Evolutionary conservation across 2,329 filamentous ascomycete species (phyloP).

Genomic region (Penicillium aurantiogriseum): DNA sequence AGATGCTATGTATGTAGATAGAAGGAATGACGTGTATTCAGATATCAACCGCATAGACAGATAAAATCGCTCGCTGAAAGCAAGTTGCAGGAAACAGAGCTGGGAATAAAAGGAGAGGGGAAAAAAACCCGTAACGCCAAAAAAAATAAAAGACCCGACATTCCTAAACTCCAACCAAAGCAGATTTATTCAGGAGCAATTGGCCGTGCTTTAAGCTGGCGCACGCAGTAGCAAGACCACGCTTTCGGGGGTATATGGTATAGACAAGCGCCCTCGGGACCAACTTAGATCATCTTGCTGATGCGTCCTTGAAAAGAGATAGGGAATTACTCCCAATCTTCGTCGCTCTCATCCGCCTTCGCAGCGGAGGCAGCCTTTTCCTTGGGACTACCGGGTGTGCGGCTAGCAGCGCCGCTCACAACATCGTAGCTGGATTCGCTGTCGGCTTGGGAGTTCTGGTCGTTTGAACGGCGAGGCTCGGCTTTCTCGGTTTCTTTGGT

Average conservation of each 20-base stretch:
- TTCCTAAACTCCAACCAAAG: constrained; percentile 20
- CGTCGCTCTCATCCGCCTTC: constrained; percentile 61
- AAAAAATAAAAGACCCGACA: constrained; percentile 13
- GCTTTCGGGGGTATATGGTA: neutral
- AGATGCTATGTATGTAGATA: constrained; percentile 18
- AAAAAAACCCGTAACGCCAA: constrained; percentile 17
- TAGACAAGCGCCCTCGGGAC: constrained; percentile 3
- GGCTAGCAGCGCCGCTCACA: constrained; percentile 76
- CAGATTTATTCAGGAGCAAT: constrained; percentile 2
- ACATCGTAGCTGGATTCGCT: constrained; percentile 97
- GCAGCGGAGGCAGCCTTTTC: constrained; percentile 44
- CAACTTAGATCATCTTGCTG: neutral
- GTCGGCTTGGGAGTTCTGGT: constrained; percentile 85
- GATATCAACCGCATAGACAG: constrained; percentile 11
- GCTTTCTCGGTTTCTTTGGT: constrained; percentile 57
- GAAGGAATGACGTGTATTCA: constrained; percentile 15
- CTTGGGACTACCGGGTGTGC: constrained; percentile 67
- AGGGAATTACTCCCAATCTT: constrained; percentile 68
- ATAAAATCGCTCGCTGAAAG: constrained; percentile 22
- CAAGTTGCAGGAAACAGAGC: constrained; percentile 13
- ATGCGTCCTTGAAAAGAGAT: neutral
- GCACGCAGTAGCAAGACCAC: neutral
- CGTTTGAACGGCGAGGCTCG: constrained; percentile 71
- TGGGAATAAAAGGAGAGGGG: constrained; percentile 14
- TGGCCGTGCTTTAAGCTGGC: neutral